Percentiles rank a stretch among this genome's conserved stretches.
phyloP scores from a whole-genome alignment of 1,139 yeast genomes.

The Geotrichum candidum region DNA sequence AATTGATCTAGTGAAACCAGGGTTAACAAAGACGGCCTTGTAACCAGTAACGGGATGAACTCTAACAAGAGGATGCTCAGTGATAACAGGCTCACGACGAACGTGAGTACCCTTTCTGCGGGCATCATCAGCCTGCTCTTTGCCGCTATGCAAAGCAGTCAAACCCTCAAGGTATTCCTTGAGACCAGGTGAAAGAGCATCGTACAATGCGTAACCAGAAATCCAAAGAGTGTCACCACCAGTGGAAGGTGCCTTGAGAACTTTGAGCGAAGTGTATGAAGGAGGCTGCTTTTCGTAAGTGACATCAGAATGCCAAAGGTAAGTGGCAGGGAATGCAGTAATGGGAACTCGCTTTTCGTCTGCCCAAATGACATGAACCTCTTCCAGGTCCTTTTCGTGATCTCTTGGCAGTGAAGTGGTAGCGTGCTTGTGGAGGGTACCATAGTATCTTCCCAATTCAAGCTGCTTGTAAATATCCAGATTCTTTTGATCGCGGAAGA shows the following conservation, averaged over 20 bases:
- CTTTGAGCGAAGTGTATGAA: constrained; percentile 55
- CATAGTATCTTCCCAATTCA: constrained; percentile 57
- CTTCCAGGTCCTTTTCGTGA: constrained; percentile 34
- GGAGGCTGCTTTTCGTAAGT: constrained; percentile 70
- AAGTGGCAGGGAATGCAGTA: constrained; percentile 26
- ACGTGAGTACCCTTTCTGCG: constrained; percentile 52
- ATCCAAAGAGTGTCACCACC: constrained; percentile 76
- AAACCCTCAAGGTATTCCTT: constrained; percentile 51
- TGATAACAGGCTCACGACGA: constrained; percentile 54
- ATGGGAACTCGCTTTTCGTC: constrained; percentile 30
- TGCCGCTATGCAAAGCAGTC: constrained; percentile 61
- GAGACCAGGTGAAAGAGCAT: constrained; percentile 57
- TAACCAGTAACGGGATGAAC: constrained; percentile 62
- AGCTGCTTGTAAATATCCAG: constrained; percentile 48
- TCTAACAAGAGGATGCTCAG: constrained; percentile 62
- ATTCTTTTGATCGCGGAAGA: constrained; percentile 56
- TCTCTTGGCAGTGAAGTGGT: constrained; percentile 62
- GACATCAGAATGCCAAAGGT: constrained; percentile 61
- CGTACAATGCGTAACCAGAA: constrained; percentile 60
- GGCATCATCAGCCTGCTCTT: constrained; percentile 59
- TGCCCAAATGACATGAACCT: constrained; percentile 54
- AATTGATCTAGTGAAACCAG: constrained; percentile 56
- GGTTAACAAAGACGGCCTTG: constrained; percentile 54
- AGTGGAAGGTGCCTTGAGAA: constrained; percentile 53
- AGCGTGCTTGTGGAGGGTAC: constrained; percentile 67